A percentile compares a stretch with the other conserved stretches of the same genome.
These are phyloP conservation scores for Globisporangium apiculatum DNA, from an alignment of 352 stramenopile species.

Conservation along the genomic window DNA sequence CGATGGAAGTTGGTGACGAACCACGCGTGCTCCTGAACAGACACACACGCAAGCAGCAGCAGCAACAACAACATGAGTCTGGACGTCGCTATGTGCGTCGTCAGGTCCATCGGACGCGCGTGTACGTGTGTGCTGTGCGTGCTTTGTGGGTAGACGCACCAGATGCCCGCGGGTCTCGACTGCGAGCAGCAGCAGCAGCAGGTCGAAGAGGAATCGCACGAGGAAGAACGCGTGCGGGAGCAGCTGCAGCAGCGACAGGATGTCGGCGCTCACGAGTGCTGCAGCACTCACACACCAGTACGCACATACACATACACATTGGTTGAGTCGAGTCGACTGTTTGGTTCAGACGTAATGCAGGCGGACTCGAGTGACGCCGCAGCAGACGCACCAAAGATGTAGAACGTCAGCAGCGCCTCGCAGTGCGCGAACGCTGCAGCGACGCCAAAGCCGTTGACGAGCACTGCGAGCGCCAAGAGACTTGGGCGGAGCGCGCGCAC, in stretches of 20 bases:
- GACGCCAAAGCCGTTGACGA: conserved; percentile 28
- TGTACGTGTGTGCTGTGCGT: too few species aligned
- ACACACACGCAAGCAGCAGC: background rate
- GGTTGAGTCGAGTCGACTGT: background rate
- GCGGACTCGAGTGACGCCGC: background rate
- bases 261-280: conserved; percentile 27
- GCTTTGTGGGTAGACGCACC: conserved; percentile 16
- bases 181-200: conserved; percentile 31
- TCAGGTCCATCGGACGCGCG: too few species aligned
- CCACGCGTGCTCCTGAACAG: conserved; percentile 37
- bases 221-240: conserved; percentile 58
- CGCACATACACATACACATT: background rate
- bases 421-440: conserved; percentile 14
- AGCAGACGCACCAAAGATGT: conserved; percentile 29
- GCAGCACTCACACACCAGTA: background rate
- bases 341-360: background rate
- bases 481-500: conserved; percentile 20
- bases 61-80: background rate
- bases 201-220: conserved; percentile 46
- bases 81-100: too few species aligned
- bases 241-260: conserved; percentile 33
- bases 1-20: conserved; percentile 64
- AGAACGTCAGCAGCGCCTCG: conserved; percentile 32
- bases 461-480: conserved; percentile 23
- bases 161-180: conserved; percentile 35